Evolutionary conservation across 1,284 basidiomycete genomes (phyloP), one percentile per base, ranked within the genome.

Genomic region (Polyporus tsugae): DNA sequence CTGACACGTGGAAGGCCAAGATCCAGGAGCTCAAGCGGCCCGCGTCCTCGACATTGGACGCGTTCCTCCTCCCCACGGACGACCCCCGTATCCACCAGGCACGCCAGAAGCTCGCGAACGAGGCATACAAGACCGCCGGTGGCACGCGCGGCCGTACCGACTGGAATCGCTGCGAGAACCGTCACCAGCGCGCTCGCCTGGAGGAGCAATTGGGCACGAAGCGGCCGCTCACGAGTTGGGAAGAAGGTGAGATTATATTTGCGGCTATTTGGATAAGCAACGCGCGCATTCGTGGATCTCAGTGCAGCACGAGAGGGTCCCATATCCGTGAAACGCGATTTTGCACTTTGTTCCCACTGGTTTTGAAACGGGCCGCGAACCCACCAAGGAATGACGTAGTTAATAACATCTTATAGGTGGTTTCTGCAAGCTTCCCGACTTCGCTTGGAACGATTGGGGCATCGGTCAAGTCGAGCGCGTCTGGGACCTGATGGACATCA

Each of bases 391-490:
- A 22, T 46, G 7, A 46, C 15, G 15, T 25, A 22, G 4, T 58
- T 67, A 11, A 60, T 67, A 22, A 38, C 13, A 44, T 42, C 36
- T 39, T 19, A 29, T 67, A 90, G 94, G 92, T 74, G 96, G 95
- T 11, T 90, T 88, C 64, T 96, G 95, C 78, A 95, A 94, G 75
- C 82, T 97, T 68, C 92, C 92, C 0, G 96, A 98, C 76, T 96
- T 95, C 75, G 92, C 93, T 22, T 98, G 97, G 97, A 91, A 92
- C 72, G 96, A 98, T 77, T 98, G 96, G 96, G 94, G 91, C 29
- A 82, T 91, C 22, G 88, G 89, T 7, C 96, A 98, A 78, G 97
- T 98, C 22, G 96, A 98, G 78, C 89, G 96, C 44, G 96, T 98
- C 3, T 93, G 95, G 88, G 96, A 98, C 79, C 80, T 98, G 68